Base-by-base conservation (phyloP, 345 rosid species). In the Anacardium occidentale region DNA sequence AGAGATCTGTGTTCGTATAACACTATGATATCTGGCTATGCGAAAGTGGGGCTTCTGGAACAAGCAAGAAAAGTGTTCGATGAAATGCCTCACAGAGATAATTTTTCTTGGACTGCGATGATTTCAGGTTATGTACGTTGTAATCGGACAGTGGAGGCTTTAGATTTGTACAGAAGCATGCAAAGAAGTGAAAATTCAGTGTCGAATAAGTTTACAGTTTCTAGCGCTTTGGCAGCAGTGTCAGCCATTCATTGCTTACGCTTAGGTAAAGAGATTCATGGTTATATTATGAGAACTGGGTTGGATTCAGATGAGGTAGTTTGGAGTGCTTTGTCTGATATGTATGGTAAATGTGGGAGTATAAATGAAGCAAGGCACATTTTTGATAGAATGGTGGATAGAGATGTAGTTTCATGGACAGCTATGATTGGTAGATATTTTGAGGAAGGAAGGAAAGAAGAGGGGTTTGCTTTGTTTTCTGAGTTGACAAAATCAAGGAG, bases 341-440 rank as follows among this genome's bases (percentile, higher is more conserved):
- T 90, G 93, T 91, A 91, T 73, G 97, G 94, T 0, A 91, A 91
- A 86, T 94, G 96, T 71, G 97, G 98, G 3, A 88, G 85, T 81
- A 55, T 91, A 45, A 82, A 83, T 50, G 93, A 89, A 81, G 97
- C 97, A 8, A 82, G 92, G 79, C 71, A 51, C 68, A 87, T 90
- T 47, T 94, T 91, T 65, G 86, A 94, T 72, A 87, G 61, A 79
- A 88, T 91, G 72, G 32, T 65, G 15, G 74, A 83, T 18, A 91
- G 82, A 85, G 98, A 94, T 81, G 80, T 90, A 62, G 91, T 94
- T 66, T 60, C 97, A 3, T 94, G 98, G 97, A 90, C 98, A 14
- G 84, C 89, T 3, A 91, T 91, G 97, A 91, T 89, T 15, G 93
- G 87, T 77, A 81, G 87, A 48, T 94, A 86, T 80, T 90, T 94